These are phyloP conservation scores for Fusarium falciforme DNA, from an alignment of 2,329 filamentous ascomycete species.

Conservation along the genomic window DNA sequence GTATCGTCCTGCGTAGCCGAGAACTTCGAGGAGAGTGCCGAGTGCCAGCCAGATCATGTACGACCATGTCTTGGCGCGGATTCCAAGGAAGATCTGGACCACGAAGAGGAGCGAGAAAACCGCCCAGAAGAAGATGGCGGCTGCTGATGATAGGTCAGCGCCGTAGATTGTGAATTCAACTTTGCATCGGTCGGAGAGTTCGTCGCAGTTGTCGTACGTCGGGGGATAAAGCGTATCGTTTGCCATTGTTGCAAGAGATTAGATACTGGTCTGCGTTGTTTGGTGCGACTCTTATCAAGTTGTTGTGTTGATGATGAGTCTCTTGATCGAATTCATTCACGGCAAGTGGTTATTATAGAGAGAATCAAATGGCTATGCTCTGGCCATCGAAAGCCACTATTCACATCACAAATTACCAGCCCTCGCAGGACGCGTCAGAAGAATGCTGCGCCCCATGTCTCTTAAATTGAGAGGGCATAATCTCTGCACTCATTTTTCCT, in stretches of 20 bases:
- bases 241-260: neutral
- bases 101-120: conserved; percentile 50
- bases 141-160: conserved; percentile 32
- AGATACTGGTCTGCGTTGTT: neutral
- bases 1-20: conserved; percentile 56
- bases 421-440: neutral
- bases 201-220: conserved; percentile 29
- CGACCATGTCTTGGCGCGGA: conserved; percentile 53
- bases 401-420: neutral
- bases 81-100: conserved; percentile 47
- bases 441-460: neutral
- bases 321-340: neutral
- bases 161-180: conserved; percentile 43
- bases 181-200: conserved; percentile 38
- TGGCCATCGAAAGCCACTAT: neutral
- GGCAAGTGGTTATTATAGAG: neutral
- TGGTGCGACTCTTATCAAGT: neutral
- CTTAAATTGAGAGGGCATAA: neutral
- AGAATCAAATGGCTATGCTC: neutral
- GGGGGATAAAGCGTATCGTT: neutral
- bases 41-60: conserved; percentile 50
- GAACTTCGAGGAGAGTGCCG: conserved; percentile 53
- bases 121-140: conserved; percentile 48
- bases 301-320: neutral
- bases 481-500: neutral